Conservation (phyloP, 192 early-diverging fungal genomes). For the Podila verticillata region DNA sequence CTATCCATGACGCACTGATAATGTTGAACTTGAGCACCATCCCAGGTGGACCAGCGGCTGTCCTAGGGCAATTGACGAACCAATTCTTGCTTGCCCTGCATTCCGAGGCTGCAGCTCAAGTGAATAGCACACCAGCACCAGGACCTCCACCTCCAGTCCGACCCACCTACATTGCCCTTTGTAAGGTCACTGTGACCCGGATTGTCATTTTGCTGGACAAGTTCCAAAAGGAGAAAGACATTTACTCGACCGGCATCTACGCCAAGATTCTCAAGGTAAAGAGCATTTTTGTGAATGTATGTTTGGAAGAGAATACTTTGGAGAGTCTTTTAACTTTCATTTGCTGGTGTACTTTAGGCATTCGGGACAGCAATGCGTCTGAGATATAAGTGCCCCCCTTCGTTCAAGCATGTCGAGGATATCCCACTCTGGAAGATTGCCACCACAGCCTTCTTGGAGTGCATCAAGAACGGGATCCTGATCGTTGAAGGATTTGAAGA, state of each 20-base stretch:
- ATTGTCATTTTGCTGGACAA: conserved; percentile 66
- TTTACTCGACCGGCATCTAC: conserved; percentile 67
- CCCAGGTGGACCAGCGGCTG: conserved; percentile 29
- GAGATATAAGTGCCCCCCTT: conserved; percentile 80
- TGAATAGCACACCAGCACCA: not conserved
- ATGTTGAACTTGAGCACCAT: conserved; percentile 46
- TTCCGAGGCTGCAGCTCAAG: not conserved
- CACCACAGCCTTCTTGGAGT: conserved; percentile 66
- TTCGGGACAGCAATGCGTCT: conserved; percentile 78
- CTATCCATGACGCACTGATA: conserved; percentile 68
- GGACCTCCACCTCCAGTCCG: conserved; percentile 15
- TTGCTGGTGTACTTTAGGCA: conserved; percentile 32
- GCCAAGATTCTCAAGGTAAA: conserved; percentile 58
- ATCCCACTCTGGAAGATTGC: conserved; percentile 80
- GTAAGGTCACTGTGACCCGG: conserved; percentile 67
- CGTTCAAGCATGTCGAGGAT: conserved; percentile 72
- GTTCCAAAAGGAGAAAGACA: conserved; percentile 52
- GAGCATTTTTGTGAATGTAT: not conserved
- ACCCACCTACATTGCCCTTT: conserved; percentile 81
- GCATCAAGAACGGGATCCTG: conserved; percentile 62
- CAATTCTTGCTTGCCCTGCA: conserved; percentile 34
- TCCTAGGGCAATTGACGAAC: conserved; percentile 25
- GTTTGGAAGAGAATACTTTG: too few species aligned
- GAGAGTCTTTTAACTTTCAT: too few species aligned
- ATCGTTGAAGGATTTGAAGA: conserved; percentile 52